These are phyloP conservation scores for Cyberlindnera suaveolens DNA, from an alignment of 805 yeast species.

Conservation along the genomic window DNA sequence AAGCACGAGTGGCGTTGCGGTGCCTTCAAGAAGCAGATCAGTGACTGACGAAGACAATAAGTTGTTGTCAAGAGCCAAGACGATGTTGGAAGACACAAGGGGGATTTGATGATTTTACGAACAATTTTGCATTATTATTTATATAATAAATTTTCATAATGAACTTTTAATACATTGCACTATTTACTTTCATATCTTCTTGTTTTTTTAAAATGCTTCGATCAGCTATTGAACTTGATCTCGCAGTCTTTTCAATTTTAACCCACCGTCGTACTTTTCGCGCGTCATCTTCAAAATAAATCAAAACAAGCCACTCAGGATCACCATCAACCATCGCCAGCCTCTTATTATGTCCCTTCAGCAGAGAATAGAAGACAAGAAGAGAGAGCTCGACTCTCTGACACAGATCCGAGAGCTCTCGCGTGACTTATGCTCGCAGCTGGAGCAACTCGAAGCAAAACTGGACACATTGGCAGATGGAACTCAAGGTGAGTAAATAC, in stretches of 20 bases:
- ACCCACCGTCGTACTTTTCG: no score
- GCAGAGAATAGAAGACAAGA: constrained; percentile 34
- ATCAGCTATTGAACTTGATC: no score
- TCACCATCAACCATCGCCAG: no score
- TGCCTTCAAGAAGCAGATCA: constrained; percentile 3
- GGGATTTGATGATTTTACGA: constrained; percentile 1
- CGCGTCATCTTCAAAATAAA: no score
- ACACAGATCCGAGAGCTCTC: constrained; percentile 43
- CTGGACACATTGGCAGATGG: constrained; percentile 45
- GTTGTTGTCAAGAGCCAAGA: constrained; percentile 21
- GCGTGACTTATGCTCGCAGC: constrained; percentile 35
- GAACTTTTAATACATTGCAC: neutral
- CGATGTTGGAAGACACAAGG: constrained; percentile 22
- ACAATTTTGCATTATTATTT: neutral
- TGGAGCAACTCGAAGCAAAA: constrained; percentile 43
- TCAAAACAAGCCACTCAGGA: no score
- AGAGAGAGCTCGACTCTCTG: constrained; percentile 44
- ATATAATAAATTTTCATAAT: neutral
- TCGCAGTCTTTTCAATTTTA: no score
- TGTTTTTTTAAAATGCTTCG: no score
- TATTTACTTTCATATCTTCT: no score
- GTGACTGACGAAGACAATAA: constrained; percentile 8
- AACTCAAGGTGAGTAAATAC: constrained; percentile 32
- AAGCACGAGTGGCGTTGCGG: constrained; percentile 7
- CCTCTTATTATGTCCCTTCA: constrained; percentile 22